A percentile compares a stretch with the other conserved stretches of the same genome.
Evolutionary conservation across 2,329 filamentous ascomycete species (phyloP).

Genomic region (Hymenoscyphus albidus): DNA sequence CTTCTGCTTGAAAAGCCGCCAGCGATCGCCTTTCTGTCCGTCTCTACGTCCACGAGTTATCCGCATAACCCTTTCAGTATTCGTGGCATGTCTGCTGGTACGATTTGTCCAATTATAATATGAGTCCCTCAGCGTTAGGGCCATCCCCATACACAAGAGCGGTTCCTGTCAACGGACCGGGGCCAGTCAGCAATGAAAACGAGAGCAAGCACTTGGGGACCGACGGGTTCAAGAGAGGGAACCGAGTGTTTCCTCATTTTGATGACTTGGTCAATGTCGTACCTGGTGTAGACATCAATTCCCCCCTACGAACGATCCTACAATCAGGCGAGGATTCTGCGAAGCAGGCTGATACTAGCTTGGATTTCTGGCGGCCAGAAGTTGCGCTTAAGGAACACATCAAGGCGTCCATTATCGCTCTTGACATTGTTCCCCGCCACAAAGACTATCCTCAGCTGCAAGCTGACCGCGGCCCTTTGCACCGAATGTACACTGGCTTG

Average conservation of each 20-base stretch:
- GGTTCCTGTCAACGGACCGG: conserved; percentile 25
- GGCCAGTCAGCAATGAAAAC: conserved; percentile 23
- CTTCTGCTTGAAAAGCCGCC: neutral
- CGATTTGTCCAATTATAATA: conserved; percentile 16
- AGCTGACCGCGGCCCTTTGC: conserved; percentile 47
- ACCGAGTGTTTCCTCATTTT: conserved; percentile 39
- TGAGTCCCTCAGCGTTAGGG: conserved; percentile 33
- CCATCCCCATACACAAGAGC: conserved; percentile 25
- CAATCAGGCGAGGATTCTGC: conserved; percentile 50
- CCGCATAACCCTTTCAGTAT: neutral
- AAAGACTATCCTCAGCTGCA: conserved; percentile 67
- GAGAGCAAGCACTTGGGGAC: conserved; percentile 16
- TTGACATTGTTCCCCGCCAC: conserved; percentile 73
- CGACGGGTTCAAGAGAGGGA: conserved; percentile 21
- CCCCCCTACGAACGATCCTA: conserved; percentile 52
- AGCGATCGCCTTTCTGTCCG: neutral
- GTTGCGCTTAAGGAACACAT: conserved; percentile 81
- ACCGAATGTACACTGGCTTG: conserved; percentile 47
- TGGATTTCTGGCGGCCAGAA: conserved; percentile 65
- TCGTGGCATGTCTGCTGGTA: neutral
- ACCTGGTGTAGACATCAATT: conserved; percentile 32
- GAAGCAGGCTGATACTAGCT: conserved; percentile 56
- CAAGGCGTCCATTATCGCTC: conserved; percentile 72
- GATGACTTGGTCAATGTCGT: conserved; percentile 40
- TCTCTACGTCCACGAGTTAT: neutral